These are phyloP conservation scores for Vitis cinerea DNA, from an alignment of 164 flowering plant genomes.

Conservation along the genomic window DNA sequence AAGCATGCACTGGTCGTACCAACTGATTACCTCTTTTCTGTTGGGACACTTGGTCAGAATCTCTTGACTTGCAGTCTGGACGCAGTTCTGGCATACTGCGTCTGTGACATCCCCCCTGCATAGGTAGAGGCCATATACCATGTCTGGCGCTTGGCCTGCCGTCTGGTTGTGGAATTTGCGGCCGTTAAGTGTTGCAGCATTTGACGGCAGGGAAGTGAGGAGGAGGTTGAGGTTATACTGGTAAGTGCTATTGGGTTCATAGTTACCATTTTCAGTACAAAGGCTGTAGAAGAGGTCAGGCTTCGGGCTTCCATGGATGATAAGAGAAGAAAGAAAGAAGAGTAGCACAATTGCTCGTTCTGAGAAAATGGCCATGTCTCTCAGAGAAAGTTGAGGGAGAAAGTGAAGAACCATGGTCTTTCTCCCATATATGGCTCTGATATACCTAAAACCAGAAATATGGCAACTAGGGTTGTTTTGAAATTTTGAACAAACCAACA, in stretches of 20 bases:
- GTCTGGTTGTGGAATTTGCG: conserved; percentile 20
- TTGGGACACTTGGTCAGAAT: conserved; percentile 13
- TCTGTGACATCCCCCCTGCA: conserved; percentile 29
- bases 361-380: no score
- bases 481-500: no score
- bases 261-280: background rate
- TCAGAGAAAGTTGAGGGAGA: no score
- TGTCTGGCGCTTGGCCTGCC: conserved; percentile 11
- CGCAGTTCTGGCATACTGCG: conserved; percentile 18
- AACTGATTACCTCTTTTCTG: conserved; percentile 12
- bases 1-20: conserved; percentile 26
- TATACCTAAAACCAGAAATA: no score
- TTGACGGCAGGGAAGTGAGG: conserved; percentile 12
- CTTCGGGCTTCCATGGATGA: background rate
- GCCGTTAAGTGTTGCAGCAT: background rate
- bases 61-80: conserved; percentile 4
- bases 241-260: conserved; percentile 12
- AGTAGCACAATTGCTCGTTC: no score
- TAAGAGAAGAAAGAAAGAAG: background rate
- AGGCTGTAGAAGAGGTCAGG: background rate
- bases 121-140: conserved; percentile 13
- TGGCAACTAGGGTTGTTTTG: no score
- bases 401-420: no score
- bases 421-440: no score
- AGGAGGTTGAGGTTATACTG: conserved; percentile 20